phyloP scores from a whole-genome alignment of 306 rosid genomes.

The Citrullus mucosospermus region DNA sequence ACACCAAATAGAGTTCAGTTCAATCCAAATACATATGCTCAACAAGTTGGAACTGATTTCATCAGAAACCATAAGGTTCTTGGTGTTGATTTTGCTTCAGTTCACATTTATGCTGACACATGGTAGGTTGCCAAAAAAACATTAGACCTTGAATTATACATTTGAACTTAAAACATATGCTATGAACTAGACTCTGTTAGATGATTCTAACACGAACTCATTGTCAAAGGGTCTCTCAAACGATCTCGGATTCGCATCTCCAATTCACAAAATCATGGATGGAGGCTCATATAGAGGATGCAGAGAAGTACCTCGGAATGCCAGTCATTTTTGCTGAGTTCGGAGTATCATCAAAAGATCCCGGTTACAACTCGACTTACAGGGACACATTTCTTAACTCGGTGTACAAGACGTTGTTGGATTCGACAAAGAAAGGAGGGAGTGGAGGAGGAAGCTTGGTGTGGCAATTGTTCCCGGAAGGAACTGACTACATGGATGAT shows the following conservation, averaged over 20 bases:
- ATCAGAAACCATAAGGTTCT: constrained; percentile 85
- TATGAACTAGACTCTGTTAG: not conserved
- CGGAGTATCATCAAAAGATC: constrained; percentile 70
- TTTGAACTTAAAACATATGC: not conserved
- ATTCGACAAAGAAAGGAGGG: constrained; percentile 76
- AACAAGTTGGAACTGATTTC: constrained; percentile 87
- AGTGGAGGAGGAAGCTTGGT: constrained; percentile 71
- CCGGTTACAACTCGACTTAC: constrained; percentile 64
- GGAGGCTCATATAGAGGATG: constrained; percentile 90
- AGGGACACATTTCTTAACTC: constrained; percentile 40
- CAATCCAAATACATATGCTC: constrained; percentile 85
- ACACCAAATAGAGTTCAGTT: constrained; percentile 58
- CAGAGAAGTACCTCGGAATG: constrained; percentile 75
- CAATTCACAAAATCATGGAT: constrained; percentile 81
- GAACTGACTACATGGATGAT: constrained; percentile 83
- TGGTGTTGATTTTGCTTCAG: constrained; percentile 90
- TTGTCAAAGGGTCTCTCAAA: constrained; percentile 43
- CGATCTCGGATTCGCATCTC: constrained; percentile 52
- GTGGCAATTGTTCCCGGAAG: constrained; percentile 86
- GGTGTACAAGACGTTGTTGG: constrained; percentile 41
- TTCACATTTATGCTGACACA: constrained; percentile 84
- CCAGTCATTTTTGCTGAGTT: constrained; percentile 74
- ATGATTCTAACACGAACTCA: not conserved
- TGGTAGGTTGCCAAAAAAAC: constrained; percentile 57
- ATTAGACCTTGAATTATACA: not conserved